phyloP scores from a whole-genome alignment of 1,284 basidiomycete genomes.

The Heliocybe sulcata region DNA sequence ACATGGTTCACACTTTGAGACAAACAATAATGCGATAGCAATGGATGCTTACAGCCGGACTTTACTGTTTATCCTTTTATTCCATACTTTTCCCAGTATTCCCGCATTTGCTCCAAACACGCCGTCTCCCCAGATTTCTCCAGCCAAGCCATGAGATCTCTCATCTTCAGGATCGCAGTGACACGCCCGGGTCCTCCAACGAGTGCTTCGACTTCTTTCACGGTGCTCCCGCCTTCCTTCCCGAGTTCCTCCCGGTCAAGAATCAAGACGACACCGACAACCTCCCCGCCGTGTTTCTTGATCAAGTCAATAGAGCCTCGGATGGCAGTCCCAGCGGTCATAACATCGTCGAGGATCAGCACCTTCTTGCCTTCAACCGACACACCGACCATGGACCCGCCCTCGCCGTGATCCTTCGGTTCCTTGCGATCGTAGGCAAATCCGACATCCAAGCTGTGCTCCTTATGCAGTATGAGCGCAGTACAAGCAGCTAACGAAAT shows the following conservation, averaged over 20 bases:
- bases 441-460: conserved; percentile 64
- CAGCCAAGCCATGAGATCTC: conserved; percentile 84
- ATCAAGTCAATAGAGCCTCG: conserved; percentile 77
- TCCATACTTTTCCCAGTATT: conserved; percentile 80
- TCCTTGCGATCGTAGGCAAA: conserved; percentile 96
- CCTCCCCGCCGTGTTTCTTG: conserved; percentile 56
- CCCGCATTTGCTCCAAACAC: conserved; percentile 71
- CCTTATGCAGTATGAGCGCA: conserved; percentile 66
- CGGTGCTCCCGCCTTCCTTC: conserved; percentile 60
- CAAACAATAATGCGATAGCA: not conserved
- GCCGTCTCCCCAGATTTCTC: conserved; percentile 58
- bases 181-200: conserved; percentile 62
- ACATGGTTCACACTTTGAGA: not conserved
- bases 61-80: conserved; percentile 32
- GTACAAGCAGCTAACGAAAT: conserved; percentile 93
- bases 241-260: conserved; percentile 91
- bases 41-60: not conserved
- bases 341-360: conserved; percentile 93
- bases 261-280: conserved; percentile 89
- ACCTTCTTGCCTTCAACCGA: conserved; percentile 75
- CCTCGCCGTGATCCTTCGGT: conserved; percentile 94
- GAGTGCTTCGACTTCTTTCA: conserved; percentile 79
- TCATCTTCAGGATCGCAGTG: conserved; percentile 77
- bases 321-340: conserved; percentile 93
- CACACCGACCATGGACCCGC: conserved; percentile 89